Evolutionary conservation across 331 rosid species (phyloP).

Genomic region (Erythrophleum ivorense): DNA sequence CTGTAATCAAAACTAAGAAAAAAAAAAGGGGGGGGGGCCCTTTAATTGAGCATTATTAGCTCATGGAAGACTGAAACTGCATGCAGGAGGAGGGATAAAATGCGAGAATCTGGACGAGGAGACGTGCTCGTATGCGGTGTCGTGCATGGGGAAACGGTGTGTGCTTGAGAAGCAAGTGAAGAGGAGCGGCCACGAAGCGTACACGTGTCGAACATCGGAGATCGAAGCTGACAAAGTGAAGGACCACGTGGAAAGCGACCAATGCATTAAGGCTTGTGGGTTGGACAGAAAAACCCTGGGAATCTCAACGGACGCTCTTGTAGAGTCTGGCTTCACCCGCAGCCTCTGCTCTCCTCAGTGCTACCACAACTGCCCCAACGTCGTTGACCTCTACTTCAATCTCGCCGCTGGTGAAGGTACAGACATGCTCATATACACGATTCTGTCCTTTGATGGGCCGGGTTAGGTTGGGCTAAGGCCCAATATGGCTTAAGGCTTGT

Average conservation of each 20-base stretch:
- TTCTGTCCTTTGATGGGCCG: too few species aligned
- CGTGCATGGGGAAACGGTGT: constrained; percentile 61
- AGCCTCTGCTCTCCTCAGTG: constrained; percentile 64
- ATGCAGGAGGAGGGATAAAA: constrained; percentile 39
- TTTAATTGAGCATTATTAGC: too few species aligned
- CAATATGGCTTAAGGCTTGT: too few species aligned
- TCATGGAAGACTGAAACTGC: too few species aligned
- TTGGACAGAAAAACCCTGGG: constrained; percentile 57
- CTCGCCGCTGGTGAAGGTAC: constrained; percentile 77
- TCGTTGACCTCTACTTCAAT: constrained; percentile 68
- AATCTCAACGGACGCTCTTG: constrained; percentile 61
- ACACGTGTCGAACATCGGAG: constrained; percentile 58
- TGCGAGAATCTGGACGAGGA: constrained; percentile 56
- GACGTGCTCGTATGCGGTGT: constrained; percentile 66
- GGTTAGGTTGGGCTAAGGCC: too few species aligned
- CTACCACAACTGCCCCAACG: constrained; percentile 58
- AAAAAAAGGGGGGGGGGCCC: too few species aligned
- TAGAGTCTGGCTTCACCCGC: constrained; percentile 54
- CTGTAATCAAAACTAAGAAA: too few species aligned
- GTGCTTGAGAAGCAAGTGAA: constrained; percentile 62
- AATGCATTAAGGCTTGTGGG: constrained; percentile 62
- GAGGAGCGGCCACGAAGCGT: constrained; percentile 57
- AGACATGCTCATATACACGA: too few species aligned
- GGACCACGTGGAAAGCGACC: constrained; percentile 57
- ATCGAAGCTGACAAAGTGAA: constrained; percentile 57